These are phyloP conservation scores for Akanthomyces lecanii DNA, from an alignment of 2,329 filamentous ascomycete species.

Conservation along the genomic window DNA sequence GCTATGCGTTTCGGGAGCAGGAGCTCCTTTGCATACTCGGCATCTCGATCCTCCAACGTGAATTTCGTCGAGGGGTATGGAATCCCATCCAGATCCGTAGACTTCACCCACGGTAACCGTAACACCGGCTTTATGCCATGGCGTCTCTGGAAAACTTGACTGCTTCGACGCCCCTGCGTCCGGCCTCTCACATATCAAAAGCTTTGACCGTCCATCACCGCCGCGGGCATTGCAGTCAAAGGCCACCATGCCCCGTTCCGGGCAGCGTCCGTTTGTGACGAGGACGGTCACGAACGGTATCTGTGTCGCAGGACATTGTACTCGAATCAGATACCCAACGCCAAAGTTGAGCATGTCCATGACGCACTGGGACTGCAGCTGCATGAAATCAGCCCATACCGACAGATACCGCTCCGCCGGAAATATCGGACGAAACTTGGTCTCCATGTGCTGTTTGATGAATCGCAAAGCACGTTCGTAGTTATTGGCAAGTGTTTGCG, in stretches of 20 bases:
- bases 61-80: not conserved
- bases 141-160: not conserved
- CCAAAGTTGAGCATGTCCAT: constrained; percentile 12
- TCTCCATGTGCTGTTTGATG: not conserved
- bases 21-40: not conserved
- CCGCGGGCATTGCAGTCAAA: constrained; percentile 3
- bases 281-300: not conserved
- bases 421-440: not conserved
- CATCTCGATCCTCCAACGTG: not conserved
- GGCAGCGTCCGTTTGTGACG: not conserved
- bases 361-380: constrained; percentile 4
- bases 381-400: constrained; percentile 7
- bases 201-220: not conserved
- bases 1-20: not conserved
- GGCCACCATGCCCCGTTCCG: not conserved
- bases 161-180: not conserved
- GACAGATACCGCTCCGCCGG: not conserved
- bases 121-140: constrained; percentile 7
- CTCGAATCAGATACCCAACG: not conserved
- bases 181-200: not conserved
- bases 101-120: not conserved
- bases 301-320: not conserved
- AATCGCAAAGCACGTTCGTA: not conserved
- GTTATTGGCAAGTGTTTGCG: not conserved
- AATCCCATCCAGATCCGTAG: not conserved